phyloP scores from a whole-genome alignment of 2,329 filamentous ascomycete species.

The Pseudovirgaria hyperparasitica region DNA sequence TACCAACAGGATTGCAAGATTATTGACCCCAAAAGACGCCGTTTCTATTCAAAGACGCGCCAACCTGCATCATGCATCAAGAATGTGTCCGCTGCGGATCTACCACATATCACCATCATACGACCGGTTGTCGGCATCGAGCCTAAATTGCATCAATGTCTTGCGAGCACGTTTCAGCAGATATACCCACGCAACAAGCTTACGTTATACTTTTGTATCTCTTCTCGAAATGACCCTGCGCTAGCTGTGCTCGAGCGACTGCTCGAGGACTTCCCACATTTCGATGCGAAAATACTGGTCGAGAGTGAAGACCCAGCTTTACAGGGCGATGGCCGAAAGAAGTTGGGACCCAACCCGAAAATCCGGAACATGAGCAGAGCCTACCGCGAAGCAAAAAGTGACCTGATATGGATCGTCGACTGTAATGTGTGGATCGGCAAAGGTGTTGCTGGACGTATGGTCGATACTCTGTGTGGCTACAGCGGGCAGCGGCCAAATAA shows the following conservation, averaged over 20 bases:
- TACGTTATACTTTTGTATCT: conserved; percentile 72
- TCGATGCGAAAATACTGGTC: conserved; percentile 61
- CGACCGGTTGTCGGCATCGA: conserved; percentile 90
- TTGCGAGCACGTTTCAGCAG: conserved; percentile 74
- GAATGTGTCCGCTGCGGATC: conserved; percentile 25
- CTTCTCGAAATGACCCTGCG: conserved; percentile 61
- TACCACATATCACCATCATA: conserved; percentile 80
- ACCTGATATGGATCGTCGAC: conserved; percentile 89
- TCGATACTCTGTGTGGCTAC: conserved; percentile 69
- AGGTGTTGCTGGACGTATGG: conserved; percentile 74
- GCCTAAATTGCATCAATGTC: conserved; percentile 80
- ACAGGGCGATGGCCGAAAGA: conserved; percentile 37
- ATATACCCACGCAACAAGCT: conserved; percentile 65
- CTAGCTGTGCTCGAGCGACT: conserved; percentile 61
- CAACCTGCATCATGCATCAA: conserved; percentile 29
- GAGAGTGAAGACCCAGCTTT: conserved; percentile 71
- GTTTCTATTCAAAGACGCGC: conserved; percentile 38
- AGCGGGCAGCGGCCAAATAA: conserved; percentile 48
- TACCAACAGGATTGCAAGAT: conserved; percentile 7
- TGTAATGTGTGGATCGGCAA: conserved; percentile 88
- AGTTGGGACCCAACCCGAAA: conserved; percentile 91
- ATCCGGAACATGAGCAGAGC: conserved; percentile 92
- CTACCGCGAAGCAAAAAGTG: conserved; percentile 75
- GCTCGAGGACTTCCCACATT: conserved; percentile 56
- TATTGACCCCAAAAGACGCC: conserved; percentile 32